Evolutionary conservation across 2,329 filamentous ascomycete species (phyloP).

Genomic region (Epicoccum nigrum): DNA sequence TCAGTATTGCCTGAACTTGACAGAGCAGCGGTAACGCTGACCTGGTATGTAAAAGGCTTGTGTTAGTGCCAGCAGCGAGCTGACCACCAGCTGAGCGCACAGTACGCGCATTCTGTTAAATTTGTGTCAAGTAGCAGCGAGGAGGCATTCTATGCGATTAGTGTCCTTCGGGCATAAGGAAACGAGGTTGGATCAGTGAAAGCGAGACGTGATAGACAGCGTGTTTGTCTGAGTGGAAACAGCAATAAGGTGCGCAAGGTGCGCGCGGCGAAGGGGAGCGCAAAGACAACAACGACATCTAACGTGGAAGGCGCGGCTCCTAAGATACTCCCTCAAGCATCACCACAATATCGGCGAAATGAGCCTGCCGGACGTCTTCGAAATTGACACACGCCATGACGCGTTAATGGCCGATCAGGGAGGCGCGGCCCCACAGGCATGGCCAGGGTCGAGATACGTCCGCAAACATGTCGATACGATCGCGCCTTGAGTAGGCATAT

Average conservation of each 20-base stretch:
- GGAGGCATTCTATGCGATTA: not conserved
- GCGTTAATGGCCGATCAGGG: conserved; percentile 15
- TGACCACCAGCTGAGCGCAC: conserved; percentile 26
- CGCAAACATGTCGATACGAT: no score
- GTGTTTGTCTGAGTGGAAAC: not conserved
- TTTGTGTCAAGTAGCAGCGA: not conserved
- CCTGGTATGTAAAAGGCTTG: conserved; percentile 86
- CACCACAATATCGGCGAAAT: conserved; percentile 1
- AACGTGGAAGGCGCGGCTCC: not conserved
- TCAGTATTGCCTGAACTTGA: not conserved
- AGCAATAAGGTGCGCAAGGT: not conserved
- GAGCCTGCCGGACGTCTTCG: conserved; percentile 5
- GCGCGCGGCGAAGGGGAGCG: not conserved
- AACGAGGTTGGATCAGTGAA: not conserved
- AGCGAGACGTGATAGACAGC: not conserved
- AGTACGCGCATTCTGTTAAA: conserved; percentile 16
- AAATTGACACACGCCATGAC: conserved; percentile 20
- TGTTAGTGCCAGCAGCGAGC: conserved; percentile 48
- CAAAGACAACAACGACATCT: not conserved
- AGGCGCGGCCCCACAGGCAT: conserved; percentile 11
- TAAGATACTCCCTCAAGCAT: not conserved
- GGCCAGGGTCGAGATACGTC: conserved; percentile 3
- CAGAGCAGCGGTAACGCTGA: not conserved
- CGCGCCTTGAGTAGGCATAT: no score
- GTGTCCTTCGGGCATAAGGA: not conserved